Evolutionary conservation across 768 basidiomycete species (phyloP), one percentile per base, ranked within the genome.

Genomic region (Lactifluus hygrophoroides): DNA sequence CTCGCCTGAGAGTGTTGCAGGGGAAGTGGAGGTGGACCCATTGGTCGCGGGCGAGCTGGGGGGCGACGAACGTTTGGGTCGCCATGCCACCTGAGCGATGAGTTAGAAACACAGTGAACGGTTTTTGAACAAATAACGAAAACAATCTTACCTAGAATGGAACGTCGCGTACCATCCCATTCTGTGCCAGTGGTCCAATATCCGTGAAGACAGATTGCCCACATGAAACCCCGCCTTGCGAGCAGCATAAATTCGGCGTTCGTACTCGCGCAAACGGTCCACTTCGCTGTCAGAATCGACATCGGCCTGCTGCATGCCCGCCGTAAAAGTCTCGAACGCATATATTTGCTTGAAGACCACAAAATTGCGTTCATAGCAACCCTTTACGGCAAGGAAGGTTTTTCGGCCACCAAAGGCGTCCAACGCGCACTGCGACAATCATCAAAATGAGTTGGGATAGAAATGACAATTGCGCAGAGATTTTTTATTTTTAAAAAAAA

Each of bases 311-410:
- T 42, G 70, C 61, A 63, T 76, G 71, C 38, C 71, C 66, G 54
- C 79, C 70, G 58, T 72, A 54, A 76, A 85, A 13, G 71, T 72
- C 68, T 90, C 86, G 61, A 87, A 86, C 6, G 81, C 77, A 66
- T 85, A 85, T 38, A 90, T 86, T 69, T 90, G 87, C 70, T 86
- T 89, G 78, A 89, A 90, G 16, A 88, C 72, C 64, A 88, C 89
- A 64, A 90, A 87, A 64, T 89, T 90, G 66, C 88, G 86, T 67
- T 90, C 87, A 62, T 88, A 90, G 66, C 88, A 90, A 21, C 88
- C 87, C 72, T 90, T 90, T 55, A 90, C 77, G 0, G 88, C 88
- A 66, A 89, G 86, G 61, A 88, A 90, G 14, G 87, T 86, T 69
- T 90, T 90, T 71, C 87, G 86, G 51, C 80, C 78, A 3, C 77